Base-by-base conservation (phyloP, 2,329 filamentous ascomycete genomes). In the Talaromyces marneffei region DNA sequence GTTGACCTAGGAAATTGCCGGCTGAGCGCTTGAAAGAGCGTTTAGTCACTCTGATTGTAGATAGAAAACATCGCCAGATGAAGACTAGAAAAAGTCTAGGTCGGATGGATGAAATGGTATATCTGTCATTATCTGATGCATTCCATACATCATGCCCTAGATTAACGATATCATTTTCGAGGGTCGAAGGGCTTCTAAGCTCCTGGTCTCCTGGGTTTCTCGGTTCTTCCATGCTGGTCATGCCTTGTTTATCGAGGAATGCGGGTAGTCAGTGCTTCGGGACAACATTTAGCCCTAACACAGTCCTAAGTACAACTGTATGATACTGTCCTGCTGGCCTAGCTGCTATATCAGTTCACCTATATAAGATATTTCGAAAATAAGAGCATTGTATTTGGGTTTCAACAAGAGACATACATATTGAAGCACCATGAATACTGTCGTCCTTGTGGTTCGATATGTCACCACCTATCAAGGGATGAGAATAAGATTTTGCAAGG, bases 241-340 rank as follows among this genome's bases (percentile, higher is more conserved):
- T 57, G 39, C 54, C 54, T 46, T 57, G 39, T 57, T 48, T 50
- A 5, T 25, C 14, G 9, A 48, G 56, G 56, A 58, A 58, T 58
- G 56, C 31, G 16, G 42, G 20, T 25, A 27, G 4, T 16, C 20
- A 27, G 4, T 16, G 12, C 18, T 23, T 5, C 18, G 7, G 18
- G 9, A 27, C 25, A 2, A 20, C 18, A 23, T 7, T 8, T 27
- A 57, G 25, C 54, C 54, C 54, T 56, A 56, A 44, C 37, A 18
- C n/a, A 56, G 16, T 23, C 35, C 35, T 42, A 31, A 29, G 10
- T 10, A 44, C 5, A 31, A 8, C 31, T 1, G 29, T 14, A 20
- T 5, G n/a, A 33, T 23, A 35, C 14, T 35, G 33, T 10, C 33
- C 33, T 7, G 8, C 33, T 35, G 8, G 33, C 3, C 33, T 35